A percentile compares a stretch with the other conserved stretches of the same genome.
These are phyloP conservation scores for Penicillium chermesinum DNA, from an alignment of 495 filamentous ascomycete genomes.

Conservation along the genomic window DNA sequence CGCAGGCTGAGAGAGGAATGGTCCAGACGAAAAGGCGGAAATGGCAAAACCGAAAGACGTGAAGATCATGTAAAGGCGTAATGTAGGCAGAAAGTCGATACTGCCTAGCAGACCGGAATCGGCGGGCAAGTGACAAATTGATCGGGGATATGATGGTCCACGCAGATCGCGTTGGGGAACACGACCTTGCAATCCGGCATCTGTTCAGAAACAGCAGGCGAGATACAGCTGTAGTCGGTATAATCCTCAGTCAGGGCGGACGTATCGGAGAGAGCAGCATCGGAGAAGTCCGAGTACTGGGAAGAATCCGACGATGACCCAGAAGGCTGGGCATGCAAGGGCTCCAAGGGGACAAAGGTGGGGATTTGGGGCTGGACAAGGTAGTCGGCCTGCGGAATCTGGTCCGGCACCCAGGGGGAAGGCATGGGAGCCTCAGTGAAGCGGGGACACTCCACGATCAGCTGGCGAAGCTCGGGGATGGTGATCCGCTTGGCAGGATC, in stretches of 20 bases:
- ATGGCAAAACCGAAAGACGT: slow-evolving; percentile 8
- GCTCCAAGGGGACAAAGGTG: slow-evolving; percentile 25
- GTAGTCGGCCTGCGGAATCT: slow-evolving; percentile 24
- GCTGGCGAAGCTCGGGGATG: slow-evolving; percentile 70
- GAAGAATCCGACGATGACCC: slow-evolving; percentile 38
- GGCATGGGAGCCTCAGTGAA: slow-evolving; percentile 55
- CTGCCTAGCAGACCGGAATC: slow-evolving; percentile 24
- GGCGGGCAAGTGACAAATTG: slow-evolving; percentile 20
- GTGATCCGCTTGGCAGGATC: slow-evolving; percentile 82
- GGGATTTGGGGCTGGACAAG: slow-evolving; percentile 28
- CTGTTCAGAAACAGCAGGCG: slow-evolving; percentile 31
- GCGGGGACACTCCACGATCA: slow-evolving; percentile 69
- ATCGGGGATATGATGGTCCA: slow-evolving; percentile 22
- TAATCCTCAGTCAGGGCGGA: slow-evolving; percentile 43
- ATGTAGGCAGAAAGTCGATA: slow-evolving; percentile 6
- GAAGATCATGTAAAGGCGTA: slow-evolving; percentile 27
- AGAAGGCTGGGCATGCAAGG: slow-evolving; percentile 35
- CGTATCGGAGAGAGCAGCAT: slow-evolving; percentile 39
- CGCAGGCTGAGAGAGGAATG: slow-evolving; percentile 1
- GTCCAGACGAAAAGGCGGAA: neutral
- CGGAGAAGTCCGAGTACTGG: slow-evolving; percentile 38
- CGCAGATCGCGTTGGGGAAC: slow-evolving; percentile 25
- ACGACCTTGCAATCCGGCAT: slow-evolving; percentile 32
- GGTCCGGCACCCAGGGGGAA: slow-evolving; percentile 28
- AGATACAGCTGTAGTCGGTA: slow-evolving; percentile 38